Evolutionary conservation across 2,329 filamentous ascomycete species (phyloP).

Genomic region (Ophiostoma quercus): DNA sequence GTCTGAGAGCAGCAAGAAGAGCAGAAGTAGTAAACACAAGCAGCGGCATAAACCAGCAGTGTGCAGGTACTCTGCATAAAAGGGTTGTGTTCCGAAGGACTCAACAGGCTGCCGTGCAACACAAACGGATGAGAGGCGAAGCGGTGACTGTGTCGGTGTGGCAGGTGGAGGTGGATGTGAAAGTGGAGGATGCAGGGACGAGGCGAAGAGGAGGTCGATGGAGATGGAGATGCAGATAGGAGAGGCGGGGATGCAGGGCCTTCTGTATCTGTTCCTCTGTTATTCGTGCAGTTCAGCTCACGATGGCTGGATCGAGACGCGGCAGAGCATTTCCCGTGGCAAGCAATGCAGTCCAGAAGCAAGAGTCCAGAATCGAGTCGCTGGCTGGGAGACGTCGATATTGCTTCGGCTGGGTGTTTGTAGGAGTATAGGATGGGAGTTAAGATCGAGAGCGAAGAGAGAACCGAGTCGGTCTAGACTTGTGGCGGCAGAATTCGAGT

Average conservation of each 20-base stretch:
- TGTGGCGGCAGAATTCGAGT: not conserved
- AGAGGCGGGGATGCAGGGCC: not conserved
- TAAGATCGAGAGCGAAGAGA: not conserved
- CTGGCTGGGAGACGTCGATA: not conserved
- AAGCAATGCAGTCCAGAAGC: not conserved
- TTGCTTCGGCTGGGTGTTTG: not conserved
- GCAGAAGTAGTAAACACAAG: not conserved
- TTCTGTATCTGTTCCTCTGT: not conserved
- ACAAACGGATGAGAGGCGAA: constrained; percentile 11
- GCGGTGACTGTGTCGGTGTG: constrained; percentile 1
- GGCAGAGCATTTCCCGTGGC: constrained; percentile 18
- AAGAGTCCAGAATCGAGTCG: not conserved
- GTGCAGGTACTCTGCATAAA: constrained; percentile 1
- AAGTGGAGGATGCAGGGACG: not conserved
- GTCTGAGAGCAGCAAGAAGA: not conserved
- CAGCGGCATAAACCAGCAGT: not conserved
- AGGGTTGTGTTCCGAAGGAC: not conserved
- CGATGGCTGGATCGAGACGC: constrained; percentile 20
- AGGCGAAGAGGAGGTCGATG: not conserved
- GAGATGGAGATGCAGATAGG: not conserved
- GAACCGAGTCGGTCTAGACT: not conserved
- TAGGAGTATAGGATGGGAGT: not conserved
- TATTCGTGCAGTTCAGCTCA: not conserved
- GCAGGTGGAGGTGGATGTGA: not conserved
- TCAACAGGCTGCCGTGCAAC: constrained; percentile 20